Evolutionary conservation across 345 rosid genomes (phyloP).

Genomic region (Erysimum cheiranthoides): DNA sequence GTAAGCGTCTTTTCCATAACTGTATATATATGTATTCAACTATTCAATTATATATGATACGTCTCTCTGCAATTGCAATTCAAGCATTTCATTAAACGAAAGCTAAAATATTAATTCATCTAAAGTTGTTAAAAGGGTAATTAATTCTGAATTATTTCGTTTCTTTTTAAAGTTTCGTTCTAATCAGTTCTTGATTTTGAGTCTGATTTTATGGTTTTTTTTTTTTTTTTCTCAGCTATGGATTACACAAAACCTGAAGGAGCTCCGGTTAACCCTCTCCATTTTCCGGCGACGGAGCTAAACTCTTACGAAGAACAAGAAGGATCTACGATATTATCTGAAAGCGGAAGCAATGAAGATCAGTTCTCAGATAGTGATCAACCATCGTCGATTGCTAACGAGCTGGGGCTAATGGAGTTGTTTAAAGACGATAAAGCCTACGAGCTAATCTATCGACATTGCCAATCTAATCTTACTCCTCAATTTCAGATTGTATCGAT

Average conservation of each 20-base stretch:
- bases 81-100: neutral
- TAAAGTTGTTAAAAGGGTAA: neutral
- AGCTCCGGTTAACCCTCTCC: neutral
- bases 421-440: constrained; percentile 51
- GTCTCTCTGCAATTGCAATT: neutral
- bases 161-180: neutral
- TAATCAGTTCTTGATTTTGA: neutral
- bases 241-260: constrained; percentile 1
- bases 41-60: neutral
- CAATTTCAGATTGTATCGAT: constrained; percentile 49
- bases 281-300: neutral
- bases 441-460: constrained; percentile 47
- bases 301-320: constrained; percentile 21
- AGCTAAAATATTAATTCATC: neutral
- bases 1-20: neutral
- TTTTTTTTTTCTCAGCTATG: constrained; percentile 20
- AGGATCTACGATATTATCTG: constrained; percentile 48
- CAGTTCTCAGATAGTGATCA: constrained; percentile 30
- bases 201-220: neutral
- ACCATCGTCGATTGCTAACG: neutral
- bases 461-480: constrained; percentile 49
- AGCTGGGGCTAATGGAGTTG: constrained; percentile 48
- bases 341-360: constrained; percentile 53
- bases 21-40: neutral
- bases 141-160: neutral